Base-by-base conservation (phyloP, 1,139 yeast species). In the Arxiozyma bovina region DNA sequence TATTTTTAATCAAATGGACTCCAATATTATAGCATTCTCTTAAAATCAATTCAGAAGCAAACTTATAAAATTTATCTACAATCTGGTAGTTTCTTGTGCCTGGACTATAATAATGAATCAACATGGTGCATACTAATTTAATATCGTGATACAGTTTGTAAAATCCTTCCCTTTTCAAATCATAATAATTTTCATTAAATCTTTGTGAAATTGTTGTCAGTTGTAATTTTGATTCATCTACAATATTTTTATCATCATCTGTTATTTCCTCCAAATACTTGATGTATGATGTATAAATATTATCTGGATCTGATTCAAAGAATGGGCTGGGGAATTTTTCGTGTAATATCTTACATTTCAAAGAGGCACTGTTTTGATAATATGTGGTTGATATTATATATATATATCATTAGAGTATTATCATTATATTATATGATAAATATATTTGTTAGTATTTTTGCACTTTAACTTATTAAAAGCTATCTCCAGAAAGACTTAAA, bases 111-210 rank as follows among this genome's bases (percentile, higher is more conserved):
- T 74, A 70, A 42, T 74, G 73, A 23, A 86, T 75, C 42, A 77
- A 72, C 27, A 77, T 66, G 11, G 82, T 78, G 46, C 85, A 74
- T 0, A 86, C 84, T 20, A 85, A 72, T 62, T 82, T 86, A 56
- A 91, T 69, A 68, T 91, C 98, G 64, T 86, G 93, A 64, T 79
- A 88, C 17, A 89, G 63, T 48, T 72, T 72, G 61, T 83, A 85
- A 11, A 83, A 59, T 1, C 69, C 66, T 53, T 63, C 60, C 18
- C 58, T 58, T 8, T 57, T 73, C 0, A 75, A 63, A 1, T 62
- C 61, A 63, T 84, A 85, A 30, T 69, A 63, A 0, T 70, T 59
- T 1, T 60, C 55, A 3, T 67, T 68, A 53, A 72, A 65, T 54
- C 73, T 72, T 7, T 66, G 66, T 1, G 61, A 45, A 20, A 77